phyloP scores from a whole-genome alignment of 345 rosid species.

The Aquilaria sinensis region DNA sequence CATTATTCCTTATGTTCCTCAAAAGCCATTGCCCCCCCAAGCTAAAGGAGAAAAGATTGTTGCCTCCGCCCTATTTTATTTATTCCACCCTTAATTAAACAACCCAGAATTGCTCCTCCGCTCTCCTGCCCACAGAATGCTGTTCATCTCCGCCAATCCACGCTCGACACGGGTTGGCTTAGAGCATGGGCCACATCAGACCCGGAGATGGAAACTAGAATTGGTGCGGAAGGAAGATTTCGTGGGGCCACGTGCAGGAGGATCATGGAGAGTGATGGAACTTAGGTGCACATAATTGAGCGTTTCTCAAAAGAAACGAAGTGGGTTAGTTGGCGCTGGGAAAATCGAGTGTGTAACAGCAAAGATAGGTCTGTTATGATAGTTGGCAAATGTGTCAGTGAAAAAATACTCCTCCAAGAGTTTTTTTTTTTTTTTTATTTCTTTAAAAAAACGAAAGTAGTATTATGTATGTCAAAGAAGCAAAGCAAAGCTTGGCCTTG shows the following conservation, averaged over 20 bases:
- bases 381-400: conserved; percentile 83
- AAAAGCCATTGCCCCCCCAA: conserved; percentile 13
- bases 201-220: conserved; percentile 15
- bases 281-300: conserved; percentile 22
- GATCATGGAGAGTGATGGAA: conserved; percentile 34
- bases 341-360: conserved; percentile 75
- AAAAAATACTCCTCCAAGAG: conserved; percentile 8
- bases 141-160: conserved; percentile 15
- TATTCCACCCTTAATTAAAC: conserved; percentile 6
- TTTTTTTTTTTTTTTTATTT: too few relatives aligned
- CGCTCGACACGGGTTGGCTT: conserved; percentile 10
- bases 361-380: conserved; percentile 52
- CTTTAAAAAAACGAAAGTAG: not conserved
- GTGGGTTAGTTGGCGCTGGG: conserved; percentile 50
- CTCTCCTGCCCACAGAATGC: not conserved
- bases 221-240: conserved; percentile 15
- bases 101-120: conserved; percentile 7
- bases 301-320: conserved; percentile 31
- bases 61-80: conserved; percentile 15
- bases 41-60: conserved; percentile 14
- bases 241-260: conserved; percentile 21
- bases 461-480: conserved; percentile 37
- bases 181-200: not conserved
- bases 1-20: conserved; percentile 48
- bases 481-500: conserved; percentile 53